A percentile compares a stretch with the other conserved stretches of the same genome.
Evolutionary conservation across 768 basidiomycete genomes (phyloP).

Genomic region (Suillus tomentosus): DNA sequence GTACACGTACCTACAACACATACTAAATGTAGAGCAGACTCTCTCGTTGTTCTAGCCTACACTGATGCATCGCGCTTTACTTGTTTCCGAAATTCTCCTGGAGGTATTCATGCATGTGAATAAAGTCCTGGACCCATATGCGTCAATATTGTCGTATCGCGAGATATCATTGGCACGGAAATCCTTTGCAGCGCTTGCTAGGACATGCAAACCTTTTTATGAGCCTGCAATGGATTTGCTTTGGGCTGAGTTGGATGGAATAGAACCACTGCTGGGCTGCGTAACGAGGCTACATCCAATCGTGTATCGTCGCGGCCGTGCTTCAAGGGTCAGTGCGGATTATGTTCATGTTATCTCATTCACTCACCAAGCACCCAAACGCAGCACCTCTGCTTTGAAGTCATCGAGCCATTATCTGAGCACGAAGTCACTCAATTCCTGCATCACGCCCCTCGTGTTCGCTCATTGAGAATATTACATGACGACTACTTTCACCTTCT

Average conservation of each 20-base stretch:
- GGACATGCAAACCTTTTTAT: slow-evolving; percentile 8
- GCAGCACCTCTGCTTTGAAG: background rate
- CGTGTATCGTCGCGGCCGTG: too few species aligned
- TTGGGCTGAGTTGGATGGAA: background rate
- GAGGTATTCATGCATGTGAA: background rate
- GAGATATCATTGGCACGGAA: background rate
- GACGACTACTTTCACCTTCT: background rate
- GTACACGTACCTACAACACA: too few species aligned
- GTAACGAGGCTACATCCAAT: background rate
- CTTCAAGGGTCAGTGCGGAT: background rate
- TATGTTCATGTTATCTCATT: background rate
- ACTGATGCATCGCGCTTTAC: too few species aligned
- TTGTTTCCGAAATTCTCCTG: too few species aligned
- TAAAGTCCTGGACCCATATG: background rate
- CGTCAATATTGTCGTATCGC: background rate
- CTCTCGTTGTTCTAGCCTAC: too few species aligned
- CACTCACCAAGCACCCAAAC: background rate
- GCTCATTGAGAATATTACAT: background rate
- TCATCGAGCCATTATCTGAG: background rate
- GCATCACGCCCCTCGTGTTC: background rate
- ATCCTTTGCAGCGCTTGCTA: slow-evolving; percentile 6
- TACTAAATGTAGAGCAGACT: too few species aligned
- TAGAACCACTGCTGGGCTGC: background rate
- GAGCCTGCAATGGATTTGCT: slow-evolving; percentile 8
- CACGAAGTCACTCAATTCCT: background rate